phyloP scores from a whole-genome alignment of 129 eudicot species.

The Flaveria brownii region DNA sequence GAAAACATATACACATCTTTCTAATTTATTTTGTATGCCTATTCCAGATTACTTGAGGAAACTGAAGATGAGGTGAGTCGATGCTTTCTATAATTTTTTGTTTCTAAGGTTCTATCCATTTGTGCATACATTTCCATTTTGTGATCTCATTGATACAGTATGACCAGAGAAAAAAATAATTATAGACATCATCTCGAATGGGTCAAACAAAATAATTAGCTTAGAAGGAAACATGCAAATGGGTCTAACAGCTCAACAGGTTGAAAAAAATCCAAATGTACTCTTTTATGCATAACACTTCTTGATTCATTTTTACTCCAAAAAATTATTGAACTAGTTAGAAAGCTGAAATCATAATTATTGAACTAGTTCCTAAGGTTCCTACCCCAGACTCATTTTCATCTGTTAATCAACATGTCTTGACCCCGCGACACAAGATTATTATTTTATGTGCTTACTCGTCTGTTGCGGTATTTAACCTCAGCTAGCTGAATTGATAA shows the following conservation, averaged over 20 bases:
- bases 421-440: background rate
- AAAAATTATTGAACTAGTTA: background rate
- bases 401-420: background rate
- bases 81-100: conserved; percentile 16
- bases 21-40: conserved; percentile 6
- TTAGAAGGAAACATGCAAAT: background rate
- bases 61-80: conserved; percentile 90
- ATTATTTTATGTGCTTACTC: conserved; percentile 2
- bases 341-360: background rate
- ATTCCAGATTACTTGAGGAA: conserved; percentile 87
- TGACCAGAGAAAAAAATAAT: background rate
- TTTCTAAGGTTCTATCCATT: background rate
- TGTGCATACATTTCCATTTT: conserved; percentile 8
- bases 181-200: background rate
- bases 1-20: background rate
- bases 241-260: background rate
- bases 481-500: conserved; percentile 83
- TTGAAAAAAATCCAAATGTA: background rate
- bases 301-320: background rate
- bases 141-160: background rate
- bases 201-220: background rate
- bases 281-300: background rate
- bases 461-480: conserved; percentile 22
- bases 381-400: background rate
- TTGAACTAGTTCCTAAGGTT: no score